Evolutionary conservation across 78 protist species (phyloP).

Genomic region (Chrysochromulina parva): DNA sequence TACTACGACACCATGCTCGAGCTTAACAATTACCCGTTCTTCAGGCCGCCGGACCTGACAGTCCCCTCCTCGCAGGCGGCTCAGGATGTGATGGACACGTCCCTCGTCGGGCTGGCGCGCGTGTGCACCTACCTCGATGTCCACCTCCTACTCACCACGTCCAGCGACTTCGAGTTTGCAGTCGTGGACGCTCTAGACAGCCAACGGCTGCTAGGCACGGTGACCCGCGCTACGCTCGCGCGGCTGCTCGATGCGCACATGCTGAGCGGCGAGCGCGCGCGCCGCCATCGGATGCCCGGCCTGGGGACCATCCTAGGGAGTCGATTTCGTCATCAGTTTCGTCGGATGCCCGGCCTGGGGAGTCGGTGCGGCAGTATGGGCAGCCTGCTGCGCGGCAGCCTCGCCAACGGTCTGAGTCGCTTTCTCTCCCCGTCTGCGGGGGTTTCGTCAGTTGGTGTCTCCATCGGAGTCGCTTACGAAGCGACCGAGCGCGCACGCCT

Average conservation of each 20-base stretch:
- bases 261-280: neutral
- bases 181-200: neutral
- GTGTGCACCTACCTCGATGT: neutral
- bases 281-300: neutral
- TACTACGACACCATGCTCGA: slow-evolving; percentile 55
- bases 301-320: neutral
- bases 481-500: too few species aligned
- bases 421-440: too few species aligned
- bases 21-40: neutral
- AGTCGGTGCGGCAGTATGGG: neutral
- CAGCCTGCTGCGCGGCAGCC: too few species aligned
- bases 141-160: neutral
- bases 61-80: neutral
- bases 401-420: too few species aligned
- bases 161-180: neutral
- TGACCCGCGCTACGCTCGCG: neutral
- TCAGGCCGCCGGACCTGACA: neutral
- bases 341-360: neutral
- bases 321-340: neutral
- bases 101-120: neutral
- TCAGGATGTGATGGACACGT: neutral
- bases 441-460: too few species aligned
- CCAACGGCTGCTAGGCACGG: neutral
- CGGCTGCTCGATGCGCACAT: neutral
- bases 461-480: too few species aligned